These are phyloP conservation scores for Corymbia citriodora DNA, from an alignment of 441 rosid species.

Conservation along the genomic window DNA sequence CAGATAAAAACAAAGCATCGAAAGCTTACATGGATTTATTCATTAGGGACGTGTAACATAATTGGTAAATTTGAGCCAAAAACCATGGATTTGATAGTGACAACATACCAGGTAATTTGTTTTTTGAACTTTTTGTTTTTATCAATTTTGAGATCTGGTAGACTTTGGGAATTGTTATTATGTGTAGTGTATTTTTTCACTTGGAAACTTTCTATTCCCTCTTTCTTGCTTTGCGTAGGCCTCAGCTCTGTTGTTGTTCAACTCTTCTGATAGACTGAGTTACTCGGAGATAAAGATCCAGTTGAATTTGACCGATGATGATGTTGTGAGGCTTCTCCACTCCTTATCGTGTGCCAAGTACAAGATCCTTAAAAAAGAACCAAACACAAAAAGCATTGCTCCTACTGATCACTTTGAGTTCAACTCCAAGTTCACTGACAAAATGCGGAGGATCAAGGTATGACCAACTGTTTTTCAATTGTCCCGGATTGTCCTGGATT, in stretches of 20 bases:
- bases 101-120: not conserved
- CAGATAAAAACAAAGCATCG: not conserved
- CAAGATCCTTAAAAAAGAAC: not conserved
- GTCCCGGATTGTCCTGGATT: not conserved
- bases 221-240: not conserved
- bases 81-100: not conserved
- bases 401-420: not conserved
- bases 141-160: not conserved
- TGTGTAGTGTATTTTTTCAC: not conserved
- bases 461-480: not conserved
- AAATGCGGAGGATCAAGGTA: not conserved
- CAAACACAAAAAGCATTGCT: not conserved
- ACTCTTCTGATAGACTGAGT: not conserved
- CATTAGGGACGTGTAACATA: not conserved
- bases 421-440: not conserved
- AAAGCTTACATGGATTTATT: not conserved
- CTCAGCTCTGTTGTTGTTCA: not conserved
- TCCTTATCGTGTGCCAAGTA: not conserved
- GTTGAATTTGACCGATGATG: not conserved
- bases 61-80: not conserved
- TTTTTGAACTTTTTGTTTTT: not conserved
- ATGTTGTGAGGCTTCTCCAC: not conserved
- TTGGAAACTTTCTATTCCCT: not conserved
- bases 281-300: not conserved
- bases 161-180: not conserved